Evolutionary conservation across 768 basidiomycete genomes (phyloP).

Genomic region (Crepidotus variabilis): DNA sequence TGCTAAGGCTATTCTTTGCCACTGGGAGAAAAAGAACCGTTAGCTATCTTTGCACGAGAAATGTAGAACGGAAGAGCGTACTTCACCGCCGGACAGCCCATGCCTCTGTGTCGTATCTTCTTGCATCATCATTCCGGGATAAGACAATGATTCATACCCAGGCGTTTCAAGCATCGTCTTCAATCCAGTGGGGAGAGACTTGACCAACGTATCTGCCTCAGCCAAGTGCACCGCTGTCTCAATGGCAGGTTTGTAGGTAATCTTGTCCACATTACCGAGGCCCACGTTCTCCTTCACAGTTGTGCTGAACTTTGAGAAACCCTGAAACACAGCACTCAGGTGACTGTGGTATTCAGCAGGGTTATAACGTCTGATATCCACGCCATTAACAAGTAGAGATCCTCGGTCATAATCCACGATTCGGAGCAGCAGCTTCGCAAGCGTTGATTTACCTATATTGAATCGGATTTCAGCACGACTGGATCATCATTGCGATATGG

Average conservation of each 20-base stretch:
- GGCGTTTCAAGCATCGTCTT: conserved; percentile 68
- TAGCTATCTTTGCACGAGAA: conserved; percentile 1
- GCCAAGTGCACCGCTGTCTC: conserved; percentile 66
- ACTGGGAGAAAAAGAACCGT: conserved; percentile 37
- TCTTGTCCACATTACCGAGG: conserved; percentile 67
- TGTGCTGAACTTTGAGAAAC: conserved; percentile 76
- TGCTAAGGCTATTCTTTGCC: conserved; percentile 85
- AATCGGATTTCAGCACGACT: conserved; percentile 1
- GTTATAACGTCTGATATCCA: conserved; percentile 60
- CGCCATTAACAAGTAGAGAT: conserved; percentile 62
- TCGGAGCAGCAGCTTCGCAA: conserved; percentile 77
- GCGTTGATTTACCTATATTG: conserved; percentile 74
- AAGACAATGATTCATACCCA: conserved; percentile 52
- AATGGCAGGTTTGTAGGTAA: conserved; percentile 54
- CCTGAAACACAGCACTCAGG: conserved; percentile 81
- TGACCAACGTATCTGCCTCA: conserved; percentile 64
- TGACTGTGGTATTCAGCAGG: conserved; percentile 73
- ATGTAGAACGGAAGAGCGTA: conserved; percentile 27
- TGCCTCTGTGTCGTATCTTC: conserved; percentile 41
- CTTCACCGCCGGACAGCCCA: conserved; percentile 84
- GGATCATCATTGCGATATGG: conserved; percentile 6
- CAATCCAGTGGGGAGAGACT: conserved; percentile 65
- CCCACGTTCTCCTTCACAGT: conserved; percentile 84
- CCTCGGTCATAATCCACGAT: conserved; percentile 76
- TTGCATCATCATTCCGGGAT: conserved; percentile 32